Percentiles rank a stretch among this genome's conserved stretches.
These are phyloP conservation scores for Exophiala aquamarina DNA, from an alignment of 2,329 filamentous ascomycete species.

Conservation along the genomic window DNA sequence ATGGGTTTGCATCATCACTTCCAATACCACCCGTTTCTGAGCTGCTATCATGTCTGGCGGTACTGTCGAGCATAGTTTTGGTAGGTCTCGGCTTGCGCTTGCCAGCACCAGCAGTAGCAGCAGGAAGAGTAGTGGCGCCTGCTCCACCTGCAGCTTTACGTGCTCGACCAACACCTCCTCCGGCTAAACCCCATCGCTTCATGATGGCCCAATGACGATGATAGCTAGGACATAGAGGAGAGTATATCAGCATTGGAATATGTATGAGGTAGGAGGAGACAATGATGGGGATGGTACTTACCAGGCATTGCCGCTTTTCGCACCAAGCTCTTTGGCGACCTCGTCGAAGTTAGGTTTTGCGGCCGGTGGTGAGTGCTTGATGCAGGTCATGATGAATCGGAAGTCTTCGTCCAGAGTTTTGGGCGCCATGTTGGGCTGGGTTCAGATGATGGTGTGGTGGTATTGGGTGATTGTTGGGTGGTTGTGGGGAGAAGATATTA, in stretches of 20 bases:
- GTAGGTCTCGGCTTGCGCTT: background rate
- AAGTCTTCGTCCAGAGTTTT: slow-evolving; percentile 14
- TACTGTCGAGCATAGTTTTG: no score
- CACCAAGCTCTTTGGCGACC: slow-evolving; percentile 21
- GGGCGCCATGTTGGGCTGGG: slow-evolving; percentile 10
- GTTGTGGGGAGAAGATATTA: background rate
- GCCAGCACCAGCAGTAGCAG: background rate
- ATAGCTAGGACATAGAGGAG: no score
- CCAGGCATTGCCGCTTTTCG: slow-evolving; percentile 20
- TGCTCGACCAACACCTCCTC: background rate
- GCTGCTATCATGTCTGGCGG: no score
- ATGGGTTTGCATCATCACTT: no score
- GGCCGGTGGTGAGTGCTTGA: slow-evolving; percentile 13
- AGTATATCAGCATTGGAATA: no score
- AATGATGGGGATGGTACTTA: slow-evolving; percentile 8
- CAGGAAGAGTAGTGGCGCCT: background rate
- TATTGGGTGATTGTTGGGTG: background rate
- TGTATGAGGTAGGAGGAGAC: no score
- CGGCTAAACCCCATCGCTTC: slow-evolving; percentile 20
- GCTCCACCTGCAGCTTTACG: background rate
- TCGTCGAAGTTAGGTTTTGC: slow-evolving; percentile 22
- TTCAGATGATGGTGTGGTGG: background rate
- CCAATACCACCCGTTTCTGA: no score
- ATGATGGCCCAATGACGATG: slow-evolving; percentile 22
- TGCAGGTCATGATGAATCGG: slow-evolving; percentile 25